A percentile compares a stretch with the other conserved stretches of the same genome.
Conservation (phyloP, 164 flowering plant species). For the Chimonanthus praecox region DNA sequence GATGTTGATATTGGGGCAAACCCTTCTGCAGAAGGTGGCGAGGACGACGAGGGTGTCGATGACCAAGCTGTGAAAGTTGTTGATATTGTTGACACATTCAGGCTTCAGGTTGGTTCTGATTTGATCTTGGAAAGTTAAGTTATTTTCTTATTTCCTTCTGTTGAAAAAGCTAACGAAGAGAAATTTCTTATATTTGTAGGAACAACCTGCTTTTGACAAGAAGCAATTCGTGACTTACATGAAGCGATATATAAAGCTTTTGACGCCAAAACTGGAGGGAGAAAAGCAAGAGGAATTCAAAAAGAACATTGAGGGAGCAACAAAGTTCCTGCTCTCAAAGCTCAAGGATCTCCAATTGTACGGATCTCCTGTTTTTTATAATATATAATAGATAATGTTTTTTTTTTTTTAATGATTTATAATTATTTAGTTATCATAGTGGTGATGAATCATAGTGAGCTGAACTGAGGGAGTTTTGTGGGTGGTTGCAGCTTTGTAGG, state of each 20-base stretch:
- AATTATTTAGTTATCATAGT: no score
- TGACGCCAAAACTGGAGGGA: conserved; percentile 62
- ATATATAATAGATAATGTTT: neutral
- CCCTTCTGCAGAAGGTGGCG: conserved; percentile 92
- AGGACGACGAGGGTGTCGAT: conserved; percentile 81
- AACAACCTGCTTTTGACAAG: conserved; percentile 90
- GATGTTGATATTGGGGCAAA: conserved; percentile 91
- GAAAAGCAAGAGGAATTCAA: conserved; percentile 64
- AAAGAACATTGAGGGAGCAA: conserved; percentile 70
- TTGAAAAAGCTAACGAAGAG: no score
- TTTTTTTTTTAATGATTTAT: neutral
- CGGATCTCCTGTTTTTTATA: neutral
- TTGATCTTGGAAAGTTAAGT: neutral
- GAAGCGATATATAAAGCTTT: conserved; percentile 63
- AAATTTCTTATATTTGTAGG: conserved; percentile 31
- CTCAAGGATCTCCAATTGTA: conserved; percentile 83
- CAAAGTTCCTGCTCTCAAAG: conserved; percentile 68
- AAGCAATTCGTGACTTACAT: conserved; percentile 63
- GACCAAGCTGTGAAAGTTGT: conserved; percentile 80
- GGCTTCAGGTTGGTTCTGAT: conserved; percentile 61
- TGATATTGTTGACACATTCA: conserved; percentile 84
- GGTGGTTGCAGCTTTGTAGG: conserved; percentile 64
- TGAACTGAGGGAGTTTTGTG: neutral
- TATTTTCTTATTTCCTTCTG: no score
- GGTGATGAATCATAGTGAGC: neutral